These are phyloP conservation scores for Pythium brachiatum DNA, from an alignment of 352 stramenopile genomes.

Conservation along the genomic window DNA sequence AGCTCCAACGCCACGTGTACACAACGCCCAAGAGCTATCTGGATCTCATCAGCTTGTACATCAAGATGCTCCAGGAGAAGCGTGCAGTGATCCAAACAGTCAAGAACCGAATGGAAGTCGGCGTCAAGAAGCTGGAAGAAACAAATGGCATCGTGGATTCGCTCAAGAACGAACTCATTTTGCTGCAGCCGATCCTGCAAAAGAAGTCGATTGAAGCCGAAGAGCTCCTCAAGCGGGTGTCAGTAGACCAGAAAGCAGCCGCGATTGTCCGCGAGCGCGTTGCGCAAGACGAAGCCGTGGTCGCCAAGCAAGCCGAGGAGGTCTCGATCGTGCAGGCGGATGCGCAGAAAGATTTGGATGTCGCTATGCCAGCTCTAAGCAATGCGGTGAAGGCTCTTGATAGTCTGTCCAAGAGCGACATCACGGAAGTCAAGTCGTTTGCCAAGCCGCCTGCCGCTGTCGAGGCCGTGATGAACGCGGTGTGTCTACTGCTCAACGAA, in stretches of 20 bases:
- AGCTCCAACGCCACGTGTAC: constrained; percentile 92
- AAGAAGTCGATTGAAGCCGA: constrained; percentile 90
- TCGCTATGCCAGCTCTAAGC: constrained; percentile 89
- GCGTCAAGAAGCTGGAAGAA: constrained; percentile 93
- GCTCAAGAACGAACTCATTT: constrained; percentile 89
- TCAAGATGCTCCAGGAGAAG: constrained; percentile 90
- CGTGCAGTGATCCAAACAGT: constrained; percentile 78
- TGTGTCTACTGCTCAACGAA: constrained; percentile 92
- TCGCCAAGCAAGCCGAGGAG: constrained; percentile 90
- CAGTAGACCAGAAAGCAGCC: constrained; percentile 91
- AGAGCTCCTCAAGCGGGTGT: constrained; percentile 90
- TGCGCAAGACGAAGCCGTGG: constrained; percentile 87
- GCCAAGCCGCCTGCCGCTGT: constrained; percentile 91
- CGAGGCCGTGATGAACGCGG: constrained; percentile 93
- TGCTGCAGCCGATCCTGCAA: constrained; percentile 91
- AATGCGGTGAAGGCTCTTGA: constrained; percentile 90
- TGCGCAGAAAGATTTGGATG: constrained; percentile 91
- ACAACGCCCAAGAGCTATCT: constrained; percentile 97
- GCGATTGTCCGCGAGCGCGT: constrained; percentile 86
- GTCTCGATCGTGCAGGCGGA: constrained; percentile 90
- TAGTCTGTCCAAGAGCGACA: constrained; percentile 91
- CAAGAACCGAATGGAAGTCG: constrained; percentile 88
- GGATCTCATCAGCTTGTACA: constrained; percentile 94
- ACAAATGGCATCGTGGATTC: constrained; percentile 93
- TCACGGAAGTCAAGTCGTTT: constrained; percentile 94